A percentile compares a stretch with the other conserved stretches of the same genome.
These are phyloP conservation scores for Camelina neglecta DNA, from an alignment of 345 rosid species.

Conservation along the genomic window DNA sequence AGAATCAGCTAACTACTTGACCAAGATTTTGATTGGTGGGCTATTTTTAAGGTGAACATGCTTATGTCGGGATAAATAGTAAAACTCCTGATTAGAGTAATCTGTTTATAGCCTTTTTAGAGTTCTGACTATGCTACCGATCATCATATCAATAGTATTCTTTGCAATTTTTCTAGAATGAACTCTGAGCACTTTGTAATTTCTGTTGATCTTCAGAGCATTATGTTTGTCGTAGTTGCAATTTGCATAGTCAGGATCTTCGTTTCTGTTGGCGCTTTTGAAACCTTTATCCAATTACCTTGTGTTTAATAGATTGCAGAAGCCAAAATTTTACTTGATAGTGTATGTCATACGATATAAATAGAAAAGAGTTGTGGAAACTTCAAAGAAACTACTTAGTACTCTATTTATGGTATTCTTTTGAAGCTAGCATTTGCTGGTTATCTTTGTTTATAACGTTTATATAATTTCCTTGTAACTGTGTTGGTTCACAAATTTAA, in stretches of 20 bases:
- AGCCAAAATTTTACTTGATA: constrained; percentile 19
- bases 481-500: constrained; percentile 14
- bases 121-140: neutral
- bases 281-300: constrained; percentile 3
- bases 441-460: neutral
- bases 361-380: constrained; percentile 3
- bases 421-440: constrained; percentile 5
- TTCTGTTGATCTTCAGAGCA: constrained; percentile 19
- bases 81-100: neutral
- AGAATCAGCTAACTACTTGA: constrained; percentile 72
- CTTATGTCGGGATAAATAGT: constrained; percentile 14
- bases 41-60: constrained; percentile 77
- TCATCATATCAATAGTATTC: neutral
- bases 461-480: neutral
- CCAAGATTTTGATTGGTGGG: constrained; percentile 78
- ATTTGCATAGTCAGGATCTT: constrained; percentile 4
- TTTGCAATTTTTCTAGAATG: neutral
- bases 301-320: neutral
- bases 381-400: constrained; percentile 1
- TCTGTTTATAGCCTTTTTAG: constrained; percentile 22
- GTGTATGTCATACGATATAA: constrained; percentile 12
- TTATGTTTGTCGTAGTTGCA: constrained; percentile 21
- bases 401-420: constrained; percentile 4
- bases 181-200: constrained; percentile 21
- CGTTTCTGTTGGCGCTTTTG: constrained; percentile 23